Percentiles rank a stretch among this genome's conserved stretches.
Conservation (phyloP, 257 asterid species). For the Solanum dulcamara region DNA sequence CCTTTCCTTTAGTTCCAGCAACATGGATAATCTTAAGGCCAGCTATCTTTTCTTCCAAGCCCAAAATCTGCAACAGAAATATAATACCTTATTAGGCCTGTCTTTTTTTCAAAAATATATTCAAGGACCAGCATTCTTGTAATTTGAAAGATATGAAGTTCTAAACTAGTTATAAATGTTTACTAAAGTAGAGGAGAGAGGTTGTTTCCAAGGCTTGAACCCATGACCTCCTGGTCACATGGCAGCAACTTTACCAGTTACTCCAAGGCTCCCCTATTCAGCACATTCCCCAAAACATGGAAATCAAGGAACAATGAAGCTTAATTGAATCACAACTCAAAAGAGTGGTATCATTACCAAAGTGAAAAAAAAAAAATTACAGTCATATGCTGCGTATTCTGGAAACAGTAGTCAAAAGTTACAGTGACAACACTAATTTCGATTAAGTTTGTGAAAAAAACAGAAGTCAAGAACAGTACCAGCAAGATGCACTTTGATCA, state of each 20-base stretch:
- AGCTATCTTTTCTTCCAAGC: slow-evolving; percentile 48
- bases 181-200: neutral
- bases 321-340: neutral
- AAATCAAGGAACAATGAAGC: neutral
- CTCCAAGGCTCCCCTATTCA: no score
- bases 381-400: neutral
- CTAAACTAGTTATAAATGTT: neutral
- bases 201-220: no score
- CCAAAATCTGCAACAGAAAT: slow-evolving; percentile 55
- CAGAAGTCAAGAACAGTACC: neutral
- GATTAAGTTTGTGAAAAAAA: neutral
- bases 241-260: no score
- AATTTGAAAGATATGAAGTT: neutral
- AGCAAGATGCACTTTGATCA: neutral
- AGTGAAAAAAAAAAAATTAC: neutral
- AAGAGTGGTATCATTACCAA: neutral
- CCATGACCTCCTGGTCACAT: no score
- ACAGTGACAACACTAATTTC: neutral
- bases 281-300: neutral
- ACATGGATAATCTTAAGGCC: slow-evolving; percentile 70
- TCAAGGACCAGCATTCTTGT: neutral
- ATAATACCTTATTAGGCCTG: neutral
- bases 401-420: neutral
- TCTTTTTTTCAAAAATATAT: neutral
- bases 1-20: slow-evolving; percentile 96